These are phyloP conservation scores for Penicillium sp. DNA, from an alignment of 2,329 filamentous ascomycete species.

Conservation along the genomic window DNA sequence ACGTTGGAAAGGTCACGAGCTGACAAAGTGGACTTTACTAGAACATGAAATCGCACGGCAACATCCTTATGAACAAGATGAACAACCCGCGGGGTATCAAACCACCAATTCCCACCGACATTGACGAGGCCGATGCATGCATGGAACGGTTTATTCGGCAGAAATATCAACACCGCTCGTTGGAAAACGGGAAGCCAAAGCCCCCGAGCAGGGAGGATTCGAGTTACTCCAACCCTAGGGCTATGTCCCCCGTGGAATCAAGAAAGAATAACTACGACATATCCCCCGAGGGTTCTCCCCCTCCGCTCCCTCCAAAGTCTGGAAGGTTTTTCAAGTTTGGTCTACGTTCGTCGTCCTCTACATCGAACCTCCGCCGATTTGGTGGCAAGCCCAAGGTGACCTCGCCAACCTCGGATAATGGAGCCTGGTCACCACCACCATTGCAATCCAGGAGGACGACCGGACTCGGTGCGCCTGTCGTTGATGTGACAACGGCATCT, in stretches of 20 bases:
- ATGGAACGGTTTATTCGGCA: constrained; percentile 95
- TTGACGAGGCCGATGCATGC: constrained; percentile 86
- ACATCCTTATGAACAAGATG: constrained; percentile 77
- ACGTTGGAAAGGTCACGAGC: constrained; percentile 67
- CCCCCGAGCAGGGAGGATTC: constrained; percentile 55
- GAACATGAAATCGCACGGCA: constrained; percentile 94
- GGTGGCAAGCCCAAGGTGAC: constrained; percentile 56
- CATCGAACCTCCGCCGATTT: constrained; percentile 61
- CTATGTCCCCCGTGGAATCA: constrained; percentile 6
- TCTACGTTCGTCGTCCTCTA: constrained; percentile 68
- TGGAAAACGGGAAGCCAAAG: constrained; percentile 49
- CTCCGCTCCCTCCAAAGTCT: constrained; percentile 60
- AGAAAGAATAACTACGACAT: constrained; percentile 6
- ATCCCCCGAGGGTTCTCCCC: constrained; percentile 56
- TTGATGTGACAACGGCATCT: constrained; percentile 42
- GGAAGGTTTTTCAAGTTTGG: constrained; percentile 63
- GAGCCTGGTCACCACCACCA: constrained; percentile 29
- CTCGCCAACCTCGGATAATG: constrained; percentile 28
- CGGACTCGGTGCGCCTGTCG: constrained; percentile 68
- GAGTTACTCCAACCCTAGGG: constrained; percentile 48
- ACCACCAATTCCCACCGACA: constrained; percentile 82
- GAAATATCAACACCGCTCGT: constrained; percentile 76
- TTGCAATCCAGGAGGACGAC: constrained; percentile 28
- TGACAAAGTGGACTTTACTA: constrained; percentile 64
- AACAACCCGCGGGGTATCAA: constrained; percentile 85